phyloP scores from a whole-genome alignment of 2,329 filamentous ascomycete genomes.

The Aspergillus calidoustus region DNA sequence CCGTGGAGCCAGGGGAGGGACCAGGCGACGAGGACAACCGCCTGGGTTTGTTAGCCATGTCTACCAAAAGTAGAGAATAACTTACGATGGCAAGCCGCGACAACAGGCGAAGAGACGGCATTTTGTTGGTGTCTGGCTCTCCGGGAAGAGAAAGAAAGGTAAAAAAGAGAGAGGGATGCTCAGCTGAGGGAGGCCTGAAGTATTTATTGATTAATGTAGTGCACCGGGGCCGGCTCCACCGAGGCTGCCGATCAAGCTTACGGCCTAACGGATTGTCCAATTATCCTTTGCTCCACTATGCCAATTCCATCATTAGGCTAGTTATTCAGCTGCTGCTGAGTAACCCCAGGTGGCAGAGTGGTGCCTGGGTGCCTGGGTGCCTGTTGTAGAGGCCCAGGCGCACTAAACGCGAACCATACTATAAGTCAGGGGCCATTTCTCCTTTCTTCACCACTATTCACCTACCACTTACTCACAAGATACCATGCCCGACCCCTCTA shows the following conservation, averaged over 20 bases:
- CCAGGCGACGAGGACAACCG: background rate
- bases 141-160: background rate
- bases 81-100: background rate
- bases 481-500: background rate
- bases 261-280: background rate
- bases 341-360: background rate
- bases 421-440: background rate
- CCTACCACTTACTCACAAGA: background rate
- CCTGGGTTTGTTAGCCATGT: background rate
- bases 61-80: background rate
- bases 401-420: background rate
- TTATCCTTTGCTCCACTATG: too few relatives aligned
- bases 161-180: background rate
- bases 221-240: too few relatives aligned
- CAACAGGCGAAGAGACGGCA: background rate
- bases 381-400: background rate
- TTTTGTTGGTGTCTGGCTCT: background rate
- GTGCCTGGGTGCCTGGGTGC: background rate
- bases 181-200: background rate
- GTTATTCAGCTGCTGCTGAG: background rate
- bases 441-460: background rate
- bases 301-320: background rate
- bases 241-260: background rate
- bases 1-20: constrained; percentile 1
- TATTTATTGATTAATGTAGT: background rate